Percentiles rank a stretch among this genome's conserved stretches.
phyloP scores from a whole-genome alignment of 371 early-diverging fungal genomes.

The Nosema granulosis region DNA sequence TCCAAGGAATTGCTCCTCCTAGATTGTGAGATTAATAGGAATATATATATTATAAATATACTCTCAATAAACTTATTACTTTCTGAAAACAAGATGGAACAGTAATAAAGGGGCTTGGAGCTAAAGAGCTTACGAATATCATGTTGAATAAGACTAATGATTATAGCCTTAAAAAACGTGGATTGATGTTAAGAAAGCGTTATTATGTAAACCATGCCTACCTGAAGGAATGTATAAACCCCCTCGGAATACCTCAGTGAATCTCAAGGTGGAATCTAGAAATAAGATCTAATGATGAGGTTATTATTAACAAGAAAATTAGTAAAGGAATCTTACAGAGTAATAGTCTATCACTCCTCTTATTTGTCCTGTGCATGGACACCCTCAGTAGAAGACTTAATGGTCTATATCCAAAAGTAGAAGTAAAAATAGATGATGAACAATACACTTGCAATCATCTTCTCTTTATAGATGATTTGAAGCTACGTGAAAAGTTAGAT shows the following conservation, averaged over 20 bases:
- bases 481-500: neutral
- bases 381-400: constrained; percentile 16
- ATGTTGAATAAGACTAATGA: neutral
- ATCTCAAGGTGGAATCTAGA: constrained; percentile 2
- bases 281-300: neutral
- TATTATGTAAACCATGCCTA: neutral
- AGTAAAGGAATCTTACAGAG: constrained; percentile 24
- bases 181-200: constrained; percentile 9
- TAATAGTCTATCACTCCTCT: constrained; percentile 28
- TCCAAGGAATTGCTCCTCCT: too few species aligned
- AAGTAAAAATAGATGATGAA: neutral
- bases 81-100: neutral
- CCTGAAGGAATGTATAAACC: neutral
- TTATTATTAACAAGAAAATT: neutral
- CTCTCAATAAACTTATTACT: too few species aligned
- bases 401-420: constrained; percentile 6
- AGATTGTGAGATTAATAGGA: too few species aligned
- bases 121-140: constrained; percentile 13
- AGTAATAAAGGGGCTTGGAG: neutral
- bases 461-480: constrained; percentile 1
- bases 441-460: neutral
- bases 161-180: neutral
- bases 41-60: too few species aligned
- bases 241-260: neutral
- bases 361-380: constrained; percentile 35